phyloP scores from a whole-genome alignment of 805 yeast species.

The Yamadazyma insecticola region DNA sequence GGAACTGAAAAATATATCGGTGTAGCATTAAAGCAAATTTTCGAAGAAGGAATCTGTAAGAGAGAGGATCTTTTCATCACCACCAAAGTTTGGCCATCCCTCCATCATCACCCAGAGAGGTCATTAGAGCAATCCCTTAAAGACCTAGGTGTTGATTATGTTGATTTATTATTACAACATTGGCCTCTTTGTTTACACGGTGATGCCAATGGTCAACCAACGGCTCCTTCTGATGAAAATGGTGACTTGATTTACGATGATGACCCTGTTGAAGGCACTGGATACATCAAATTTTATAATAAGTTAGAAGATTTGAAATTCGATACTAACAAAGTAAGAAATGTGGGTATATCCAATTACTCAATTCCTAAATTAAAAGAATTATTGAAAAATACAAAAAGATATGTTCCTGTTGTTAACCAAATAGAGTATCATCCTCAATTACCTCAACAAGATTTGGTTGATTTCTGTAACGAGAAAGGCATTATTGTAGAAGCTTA shows the following conservation, averaged over 20 bases:
- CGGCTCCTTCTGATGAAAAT: conserved; percentile 29
- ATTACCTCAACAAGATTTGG: conserved; percentile 37
- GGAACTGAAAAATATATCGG: conserved; percentile 42
- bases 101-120: conserved; percentile 34
- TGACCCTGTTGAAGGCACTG: conserved; percentile 29
- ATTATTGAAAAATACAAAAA: conserved; percentile 20
- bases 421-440: conserved; percentile 35
- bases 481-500: conserved; percentile 47
- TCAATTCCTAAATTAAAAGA: conserved; percentile 22
- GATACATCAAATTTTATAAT: conserved; percentile 26
- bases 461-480: conserved; percentile 31
- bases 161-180: conserved; percentile 44
- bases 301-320: conserved; percentile 23
- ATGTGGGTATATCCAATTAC: conserved; percentile 36
- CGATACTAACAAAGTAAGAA: conserved; percentile 24
- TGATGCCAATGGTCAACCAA: conserved; percentile 36
- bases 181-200: conserved; percentile 45
- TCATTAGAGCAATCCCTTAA: conserved; percentile 38
- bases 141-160: conserved; percentile 41
- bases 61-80: conserved; percentile 43
- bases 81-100: conserved; percentile 42
- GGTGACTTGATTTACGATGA: conserved; percentile 32
- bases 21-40: conserved; percentile 42
- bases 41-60: conserved; percentile 44
- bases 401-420: conserved; percentile 25